phyloP scores from a whole-genome alignment of 495 filamentous ascomycete species.

The Thermochaetoides thermophila region DNA sequence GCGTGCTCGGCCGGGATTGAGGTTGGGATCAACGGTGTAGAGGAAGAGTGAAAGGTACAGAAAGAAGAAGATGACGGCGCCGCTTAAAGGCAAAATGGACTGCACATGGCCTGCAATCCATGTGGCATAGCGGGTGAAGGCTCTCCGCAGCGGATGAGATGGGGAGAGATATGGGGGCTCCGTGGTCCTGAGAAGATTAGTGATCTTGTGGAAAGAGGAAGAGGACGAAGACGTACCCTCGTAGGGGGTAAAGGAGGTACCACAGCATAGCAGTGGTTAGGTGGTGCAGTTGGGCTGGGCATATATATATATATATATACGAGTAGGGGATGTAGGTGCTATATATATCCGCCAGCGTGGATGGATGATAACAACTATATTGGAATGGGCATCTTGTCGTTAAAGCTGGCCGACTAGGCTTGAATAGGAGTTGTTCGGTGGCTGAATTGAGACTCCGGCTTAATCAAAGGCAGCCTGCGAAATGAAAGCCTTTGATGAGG shows the following conservation, averaged over 20 bases:
- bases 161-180: conserved; percentile 44
- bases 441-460: no score
- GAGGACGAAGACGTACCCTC: conserved; percentile 33
- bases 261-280: conserved; percentile 37
- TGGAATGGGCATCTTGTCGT: no score
- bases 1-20: conserved; percentile 42
- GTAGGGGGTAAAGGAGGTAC: conserved; percentile 50
- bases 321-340: not conserved
- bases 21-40: conserved; percentile 45
- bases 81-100: conserved; percentile 46
- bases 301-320: not conserved
- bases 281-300: no score
- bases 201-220: not conserved
- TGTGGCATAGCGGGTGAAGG: conserved; percentile 48
- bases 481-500: no score
- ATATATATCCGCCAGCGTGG: no score
- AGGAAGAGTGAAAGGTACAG: conserved; percentile 55
- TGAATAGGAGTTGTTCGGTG: no score
- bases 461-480: no score
- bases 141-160: conserved; percentile 42
- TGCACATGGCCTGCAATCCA: conserved; percentile 52
- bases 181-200: conserved; percentile 33
- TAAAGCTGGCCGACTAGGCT: no score
- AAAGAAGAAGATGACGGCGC: conserved; percentile 44
- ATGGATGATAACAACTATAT: no score